A percentile compares a stretch with the other conserved stretches of the same genome.
Evolutionary conservation across 2,329 filamentous ascomycete genomes (phyloP).

Genomic region (Fusarium graminum): DNA sequence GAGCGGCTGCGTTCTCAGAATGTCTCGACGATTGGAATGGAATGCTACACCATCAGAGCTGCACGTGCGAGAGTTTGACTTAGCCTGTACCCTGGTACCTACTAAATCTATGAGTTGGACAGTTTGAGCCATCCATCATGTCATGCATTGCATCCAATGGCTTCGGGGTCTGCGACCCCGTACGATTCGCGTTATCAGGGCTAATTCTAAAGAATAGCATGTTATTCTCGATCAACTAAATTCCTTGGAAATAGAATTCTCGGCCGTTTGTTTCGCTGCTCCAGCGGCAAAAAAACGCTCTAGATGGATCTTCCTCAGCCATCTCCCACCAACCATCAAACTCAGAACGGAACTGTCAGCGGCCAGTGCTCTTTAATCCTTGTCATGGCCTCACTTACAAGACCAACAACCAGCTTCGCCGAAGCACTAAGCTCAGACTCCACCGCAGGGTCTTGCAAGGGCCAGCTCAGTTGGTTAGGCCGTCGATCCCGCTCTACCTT

Average conservation of each 20-base stretch:
- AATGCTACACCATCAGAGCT: slow-evolving; percentile 42
- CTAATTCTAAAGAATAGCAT: slow-evolving; percentile 6
- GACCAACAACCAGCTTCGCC: slow-evolving; percentile 16
- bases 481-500: slow-evolving; percentile 44
- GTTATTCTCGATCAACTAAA: slow-evolving; percentile 29
- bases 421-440: slow-evolving; percentile 31
- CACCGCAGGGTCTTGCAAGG: slow-evolving; percentile 36
- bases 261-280: slow-evolving; percentile 37
- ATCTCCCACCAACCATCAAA: slow-evolving; percentile 32
- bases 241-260: slow-evolving; percentile 26
- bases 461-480: slow-evolving; percentile 33
- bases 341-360: slow-evolving; percentile 22
- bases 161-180: slow-evolving; percentile 34
- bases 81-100: slow-evolving; percentile 21
- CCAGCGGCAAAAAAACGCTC: slow-evolving; percentile 34
- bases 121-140: slow-evolving; percentile 25
- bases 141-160: slow-evolving; percentile 33
- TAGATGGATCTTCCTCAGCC: slow-evolving; percentile 38
- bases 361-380: slow-evolving; percentile 29
- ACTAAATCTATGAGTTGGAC: slow-evolving; percentile 14
- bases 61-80: slow-evolving; percentile 47
- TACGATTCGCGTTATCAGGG: slow-evolving; percentile 16
- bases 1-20: slow-evolving; percentile 28
- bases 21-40: slow-evolving; percentile 48
- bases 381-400: slow-evolving; percentile 38